Evolutionary conservation across 1,284 basidiomycete species (phyloP).

Genomic region (Sanghuangporus sanghuang): DNA sequence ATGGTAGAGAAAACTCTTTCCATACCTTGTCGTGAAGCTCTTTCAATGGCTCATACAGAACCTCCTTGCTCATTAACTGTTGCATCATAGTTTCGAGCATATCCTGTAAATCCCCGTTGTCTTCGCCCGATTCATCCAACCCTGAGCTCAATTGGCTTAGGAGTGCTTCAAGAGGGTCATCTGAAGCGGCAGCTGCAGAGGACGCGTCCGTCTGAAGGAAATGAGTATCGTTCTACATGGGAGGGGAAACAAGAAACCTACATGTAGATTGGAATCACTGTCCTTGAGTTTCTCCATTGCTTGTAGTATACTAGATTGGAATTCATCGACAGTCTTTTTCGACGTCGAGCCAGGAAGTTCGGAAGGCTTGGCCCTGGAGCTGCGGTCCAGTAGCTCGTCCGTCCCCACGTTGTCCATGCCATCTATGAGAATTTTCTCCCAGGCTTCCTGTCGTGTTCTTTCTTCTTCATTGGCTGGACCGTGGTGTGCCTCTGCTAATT

Average conservation of each 20-base stretch:
- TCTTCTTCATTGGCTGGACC: conserved; percentile 26
- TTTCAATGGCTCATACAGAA: conserved; percentile 88
- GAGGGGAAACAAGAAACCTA: conserved; percentile 20
- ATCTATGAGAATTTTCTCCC: conserved; percentile 74
- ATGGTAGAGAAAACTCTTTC: no score
- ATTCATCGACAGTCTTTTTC: conserved; percentile 38
- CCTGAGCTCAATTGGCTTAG: conserved; percentile 38
- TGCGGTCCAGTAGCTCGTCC: conserved; percentile 24
- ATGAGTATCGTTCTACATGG: conserved; percentile 2
- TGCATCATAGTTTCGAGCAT: conserved; percentile 91
- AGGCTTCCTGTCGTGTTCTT: conserved; percentile 45
- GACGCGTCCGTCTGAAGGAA: conserved; percentile 26
- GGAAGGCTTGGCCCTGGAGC: conserved; percentile 16
- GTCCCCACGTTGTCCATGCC: conserved; percentile 50
- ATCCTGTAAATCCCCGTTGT: conserved; percentile 66
- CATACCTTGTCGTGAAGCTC: conserved; percentile 77
- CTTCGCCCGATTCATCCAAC: conserved; percentile 32
- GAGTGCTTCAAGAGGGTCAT: conserved; percentile 43
- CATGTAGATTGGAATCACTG: conserved; percentile 57
- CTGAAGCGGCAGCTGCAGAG: conserved; percentile 27
- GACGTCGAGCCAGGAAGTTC: conserved; percentile 17
- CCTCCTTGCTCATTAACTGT: conserved; percentile 90
- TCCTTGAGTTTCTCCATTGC: conserved; percentile 80
- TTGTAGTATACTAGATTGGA: conserved; percentile 73
- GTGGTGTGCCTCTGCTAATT: conserved; percentile 44